A percentile compares a stretch with the other conserved stretches of the same genome.
These are phyloP conservation scores for Neopestalotiopsis sp. DNA, from an alignment of 2,329 filamentous ascomycete species.

Conservation along the genomic window DNA sequence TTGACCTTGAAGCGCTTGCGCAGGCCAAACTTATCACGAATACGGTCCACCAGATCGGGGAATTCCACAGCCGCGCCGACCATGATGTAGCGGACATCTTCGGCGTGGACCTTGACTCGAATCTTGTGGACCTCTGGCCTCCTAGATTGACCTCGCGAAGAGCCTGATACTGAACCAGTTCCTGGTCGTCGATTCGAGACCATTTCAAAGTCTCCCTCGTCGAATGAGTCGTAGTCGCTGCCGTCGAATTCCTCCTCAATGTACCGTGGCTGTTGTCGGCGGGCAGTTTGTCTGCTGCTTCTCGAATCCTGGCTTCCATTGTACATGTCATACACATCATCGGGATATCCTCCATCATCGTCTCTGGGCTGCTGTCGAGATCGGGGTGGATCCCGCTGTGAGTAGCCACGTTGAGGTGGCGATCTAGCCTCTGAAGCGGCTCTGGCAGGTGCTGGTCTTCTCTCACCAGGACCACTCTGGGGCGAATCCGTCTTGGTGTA, in stretches of 20 bases:
- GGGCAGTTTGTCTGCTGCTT: constrained; percentile 45
- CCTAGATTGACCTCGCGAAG: constrained; percentile 60
- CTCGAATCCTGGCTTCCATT: constrained; percentile 47
- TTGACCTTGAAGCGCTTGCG: constrained; percentile 85
- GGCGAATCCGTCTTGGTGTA: constrained; percentile 60
- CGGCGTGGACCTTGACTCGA: constrained; percentile 88
- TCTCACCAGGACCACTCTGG: constrained; percentile 38
- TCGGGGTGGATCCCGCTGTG: constrained; percentile 44
- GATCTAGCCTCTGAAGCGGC: constrained; percentile 52
- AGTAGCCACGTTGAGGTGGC: constrained; percentile 49
- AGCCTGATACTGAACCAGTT: constrained; percentile 53
- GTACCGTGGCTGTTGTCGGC: constrained; percentile 62
- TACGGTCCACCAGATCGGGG: constrained; percentile 76
- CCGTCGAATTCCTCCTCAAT: constrained; percentile 81
- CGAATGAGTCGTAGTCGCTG: constrained; percentile 76
- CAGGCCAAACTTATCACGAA: constrained; percentile 87
- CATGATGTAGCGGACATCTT: constrained; percentile 93
- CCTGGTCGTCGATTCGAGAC: constrained; percentile 60
- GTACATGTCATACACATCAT: constrained; percentile 74
- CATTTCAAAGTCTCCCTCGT: constrained; percentile 84
- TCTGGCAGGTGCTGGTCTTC: constrained; percentile 38
- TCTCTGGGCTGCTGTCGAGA: constrained; percentile 50
- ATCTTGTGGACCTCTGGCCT: constrained; percentile 76
- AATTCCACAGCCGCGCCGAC: constrained; percentile 76
- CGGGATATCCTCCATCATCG: constrained; percentile 66